Percentiles rank a stretch among this genome's conserved stretches.
These are phyloP conservation scores for Umbilicaria muhlenbergii DNA, from an alignment of 495 filamentous ascomycete genomes.

Conservation along the genomic window DNA sequence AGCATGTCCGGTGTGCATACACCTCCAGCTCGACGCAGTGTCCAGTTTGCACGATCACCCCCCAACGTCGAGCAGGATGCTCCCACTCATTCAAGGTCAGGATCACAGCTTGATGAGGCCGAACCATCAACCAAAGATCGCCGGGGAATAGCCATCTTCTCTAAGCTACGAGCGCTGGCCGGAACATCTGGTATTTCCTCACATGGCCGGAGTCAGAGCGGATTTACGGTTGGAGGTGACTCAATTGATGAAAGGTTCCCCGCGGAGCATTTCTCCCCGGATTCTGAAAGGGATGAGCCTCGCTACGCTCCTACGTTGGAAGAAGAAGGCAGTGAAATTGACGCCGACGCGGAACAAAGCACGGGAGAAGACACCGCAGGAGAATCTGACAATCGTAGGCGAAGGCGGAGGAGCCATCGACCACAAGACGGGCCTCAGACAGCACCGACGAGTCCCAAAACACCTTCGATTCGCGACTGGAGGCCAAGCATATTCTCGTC, in stretches of 20 bases:
- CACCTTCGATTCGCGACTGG: conserved; percentile 9
- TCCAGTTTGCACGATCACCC: conserved; percentile 47
- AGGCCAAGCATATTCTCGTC: conserved; percentile 30
- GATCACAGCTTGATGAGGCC: conserved; percentile 41
- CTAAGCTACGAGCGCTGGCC: conserved; percentile 46
- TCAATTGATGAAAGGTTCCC: conserved; percentile 9
- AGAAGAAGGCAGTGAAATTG: conserved; percentile 49
- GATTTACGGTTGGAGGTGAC: conserved; percentile 15
- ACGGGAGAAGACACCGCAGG: conserved; percentile 33
- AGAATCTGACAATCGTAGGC: conserved; percentile 23
- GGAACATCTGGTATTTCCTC: conserved; percentile 22
- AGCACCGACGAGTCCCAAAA: conserved; percentile 45
- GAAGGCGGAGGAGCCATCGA: conserved; percentile 36
- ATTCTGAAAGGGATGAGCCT: conserved; percentile 30
- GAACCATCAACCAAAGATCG: conserved; percentile 31
- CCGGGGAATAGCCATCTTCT: conserved; percentile 46
- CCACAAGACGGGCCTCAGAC: conserved; percentile 38
- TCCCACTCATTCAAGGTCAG: conserved; percentile 31
- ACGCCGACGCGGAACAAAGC: conserved; percentile 67
- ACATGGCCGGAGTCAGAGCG: conserved; percentile 30
- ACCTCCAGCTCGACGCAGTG: conserved; percentile 37
- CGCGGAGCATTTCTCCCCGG: conserved; percentile 21
- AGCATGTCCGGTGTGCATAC: conserved; percentile 23
- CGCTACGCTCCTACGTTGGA: conserved; percentile 37
- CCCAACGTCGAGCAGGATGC: conserved; percentile 26